Base-by-base conservation (phyloP, 169 alveolate species). In the Plasmodium gallinaceum region DNA sequence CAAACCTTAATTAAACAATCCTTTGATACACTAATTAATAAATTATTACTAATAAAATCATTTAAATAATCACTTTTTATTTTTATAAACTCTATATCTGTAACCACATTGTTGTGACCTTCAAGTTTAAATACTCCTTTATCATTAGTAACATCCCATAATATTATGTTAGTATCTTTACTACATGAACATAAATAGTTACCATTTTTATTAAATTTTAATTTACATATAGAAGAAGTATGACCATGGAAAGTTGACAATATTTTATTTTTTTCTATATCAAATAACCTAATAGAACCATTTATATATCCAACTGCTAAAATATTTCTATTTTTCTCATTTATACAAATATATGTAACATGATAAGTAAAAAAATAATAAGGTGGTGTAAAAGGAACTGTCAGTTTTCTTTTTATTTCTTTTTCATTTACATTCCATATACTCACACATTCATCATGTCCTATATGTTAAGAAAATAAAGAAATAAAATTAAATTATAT, bases 141-240 rank as follows among this genome's bases (percentile, higher is more conserved):
- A 57, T 96, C 97, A 9, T 93, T 93, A n/a, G 90, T 83, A 18
- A 93, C 74, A 73, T 96, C 97, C 98, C 98, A 96, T 37, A 96
- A 76, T 46, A 95, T 93, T 7, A 96, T 66, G 73, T 96, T 94
- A 32, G 96, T 94, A 65, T 96, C 98, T 60, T 92, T 92, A 20
- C 97, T 93, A 14, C 98, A 97, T 18, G 96, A 92, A 51, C 96
- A 89, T 26, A 96, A 70, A 64, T 92, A 80, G 71, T 88, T 83
- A 0, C 95, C 95, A 39, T 68, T 73, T n/a, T 87, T 66, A 43
- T 92, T 73, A 83, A 91, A 90, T 72, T 86, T 89, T 61, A 92
- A 68, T 9, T 90, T 94, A 18, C 91, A 76, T 24, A 94, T 89
- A 10, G 91, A 80, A 69, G 94, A 66, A 32, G 94, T 83, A 87